Evolutionary conservation across 352 stramenopile species (phyloP).

Genomic region (Globisporangium camurandrum): DNA sequence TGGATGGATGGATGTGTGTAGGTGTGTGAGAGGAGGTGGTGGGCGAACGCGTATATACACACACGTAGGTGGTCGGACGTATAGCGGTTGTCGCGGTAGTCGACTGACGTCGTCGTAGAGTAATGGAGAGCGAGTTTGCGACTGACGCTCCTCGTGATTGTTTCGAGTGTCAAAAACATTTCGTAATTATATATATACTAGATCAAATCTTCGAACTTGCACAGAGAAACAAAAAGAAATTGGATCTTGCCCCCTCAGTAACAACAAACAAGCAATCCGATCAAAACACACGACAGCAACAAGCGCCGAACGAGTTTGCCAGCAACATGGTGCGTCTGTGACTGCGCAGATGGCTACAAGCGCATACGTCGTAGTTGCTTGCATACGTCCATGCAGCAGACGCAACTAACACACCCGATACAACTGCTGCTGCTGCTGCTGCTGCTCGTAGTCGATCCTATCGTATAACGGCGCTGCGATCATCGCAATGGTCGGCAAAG

Average conservation of each 20-base stretch:
- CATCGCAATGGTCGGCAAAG: constrained; percentile 98
- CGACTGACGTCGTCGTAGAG: no score
- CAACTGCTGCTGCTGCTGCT: not conserved
- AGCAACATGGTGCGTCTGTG: constrained; percentile 24
- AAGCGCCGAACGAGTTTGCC: not conserved
- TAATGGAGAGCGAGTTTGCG: no score
- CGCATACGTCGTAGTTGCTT: not conserved
- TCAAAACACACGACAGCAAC: not conserved
- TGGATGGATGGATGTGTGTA: not conserved
- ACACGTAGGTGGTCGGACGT: no score
- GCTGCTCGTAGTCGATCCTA: constrained; percentile 56
- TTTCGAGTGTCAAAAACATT: no score
- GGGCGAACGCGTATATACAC: no score
- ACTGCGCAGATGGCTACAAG: not conserved
- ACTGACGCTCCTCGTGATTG: no score
- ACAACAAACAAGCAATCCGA: constrained; percentile 11
- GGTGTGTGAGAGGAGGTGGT: not conserved
- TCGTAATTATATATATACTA: no score
- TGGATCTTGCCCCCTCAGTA: no score
- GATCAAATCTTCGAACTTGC: no score
- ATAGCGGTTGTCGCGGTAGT: no score
- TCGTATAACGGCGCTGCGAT: constrained; percentile 99
- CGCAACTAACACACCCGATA: not conserved
- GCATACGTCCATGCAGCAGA: not conserved
- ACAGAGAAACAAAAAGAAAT: no score